phyloP scores from a whole-genome alignment of 2,329 filamentous ascomycete genomes.

The Tolypocladium tropicale region DNA sequence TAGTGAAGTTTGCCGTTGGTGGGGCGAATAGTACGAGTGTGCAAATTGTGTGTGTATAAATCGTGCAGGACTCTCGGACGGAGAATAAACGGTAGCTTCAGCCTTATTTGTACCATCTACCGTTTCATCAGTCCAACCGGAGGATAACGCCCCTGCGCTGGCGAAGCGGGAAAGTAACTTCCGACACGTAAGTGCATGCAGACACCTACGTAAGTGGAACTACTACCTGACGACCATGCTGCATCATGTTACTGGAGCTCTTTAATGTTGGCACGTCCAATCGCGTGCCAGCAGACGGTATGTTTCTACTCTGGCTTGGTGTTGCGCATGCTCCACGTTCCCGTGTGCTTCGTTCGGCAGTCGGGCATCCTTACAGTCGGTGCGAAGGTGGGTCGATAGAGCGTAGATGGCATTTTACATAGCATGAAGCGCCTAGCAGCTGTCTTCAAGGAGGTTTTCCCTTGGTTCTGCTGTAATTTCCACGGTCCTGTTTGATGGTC shows the following conservation, averaged over 20 bases:
- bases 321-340: no score
- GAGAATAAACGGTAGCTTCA: background rate
- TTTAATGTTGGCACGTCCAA: slow-evolving; percentile 1
- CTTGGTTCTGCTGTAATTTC: no score
- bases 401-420: no score
- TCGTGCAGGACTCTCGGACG: background rate
- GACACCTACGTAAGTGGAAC: slow-evolving; percentile 1
- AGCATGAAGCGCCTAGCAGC: no score
- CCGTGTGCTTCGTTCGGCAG: no score
- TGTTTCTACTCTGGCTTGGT: no score
- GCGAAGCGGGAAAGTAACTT: background rate
- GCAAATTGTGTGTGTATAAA: background rate
- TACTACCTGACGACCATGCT: no score
- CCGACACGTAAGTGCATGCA: background rate
- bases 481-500: no score
- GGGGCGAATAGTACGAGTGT: background rate
- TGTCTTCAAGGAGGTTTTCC: no score
- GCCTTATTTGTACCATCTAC: background rate
- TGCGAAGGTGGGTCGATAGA: no score
- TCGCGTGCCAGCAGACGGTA: background rate
- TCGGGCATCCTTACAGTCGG: no score
- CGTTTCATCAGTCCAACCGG: background rate
- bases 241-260: no score
- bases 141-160: slow-evolving; percentile 4
- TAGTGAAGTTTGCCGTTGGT: slow-evolving; percentile 1